Evolutionary conservation across 768 basidiomycete genomes (phyloP).

Genomic region (Tulasnella sp.): DNA sequence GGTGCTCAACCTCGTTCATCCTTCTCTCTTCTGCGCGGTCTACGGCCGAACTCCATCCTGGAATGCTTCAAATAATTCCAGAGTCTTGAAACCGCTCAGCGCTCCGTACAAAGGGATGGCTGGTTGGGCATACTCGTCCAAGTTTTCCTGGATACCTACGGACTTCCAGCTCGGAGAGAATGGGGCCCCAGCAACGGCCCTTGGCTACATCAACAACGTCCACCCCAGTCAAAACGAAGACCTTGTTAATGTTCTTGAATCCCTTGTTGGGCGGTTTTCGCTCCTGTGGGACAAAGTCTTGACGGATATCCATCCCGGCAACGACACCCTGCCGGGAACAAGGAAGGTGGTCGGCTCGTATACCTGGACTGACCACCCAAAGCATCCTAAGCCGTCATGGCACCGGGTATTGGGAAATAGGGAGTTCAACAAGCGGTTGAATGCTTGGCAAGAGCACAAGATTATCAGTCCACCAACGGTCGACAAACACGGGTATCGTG

Average conservation of each 20-base stretch:
- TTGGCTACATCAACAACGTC: too few species aligned
- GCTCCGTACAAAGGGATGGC: neutral
- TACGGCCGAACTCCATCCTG: slow-evolving; percentile 33
- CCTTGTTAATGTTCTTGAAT: neutral
- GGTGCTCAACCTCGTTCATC: neutral
- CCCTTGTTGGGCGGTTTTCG: neutral
- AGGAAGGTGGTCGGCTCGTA: neutral
- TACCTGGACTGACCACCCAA: neutral
- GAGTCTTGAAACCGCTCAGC: neutral
- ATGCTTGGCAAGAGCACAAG: neutral
- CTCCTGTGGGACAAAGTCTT: slow-evolving; percentile 7
- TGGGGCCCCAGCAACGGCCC: neutral
- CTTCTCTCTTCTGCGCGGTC: neutral
- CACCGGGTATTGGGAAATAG: neutral
- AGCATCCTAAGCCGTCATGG: neutral
- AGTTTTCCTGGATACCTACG: slow-evolving; percentile 27
- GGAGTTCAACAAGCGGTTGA: neutral
- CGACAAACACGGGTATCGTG: neutral
- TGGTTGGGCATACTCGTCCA: neutral
- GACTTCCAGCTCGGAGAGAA: slow-evolving; percentile 22
- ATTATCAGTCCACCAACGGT: neutral
- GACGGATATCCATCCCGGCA: slow-evolving; percentile 13
- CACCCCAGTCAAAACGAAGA: neutral
- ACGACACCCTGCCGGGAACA: too few species aligned
- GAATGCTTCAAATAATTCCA: neutral